phyloP scores from a whole-genome alignment of 768 basidiomycete species.

The Boletellus emodensis region DNA sequence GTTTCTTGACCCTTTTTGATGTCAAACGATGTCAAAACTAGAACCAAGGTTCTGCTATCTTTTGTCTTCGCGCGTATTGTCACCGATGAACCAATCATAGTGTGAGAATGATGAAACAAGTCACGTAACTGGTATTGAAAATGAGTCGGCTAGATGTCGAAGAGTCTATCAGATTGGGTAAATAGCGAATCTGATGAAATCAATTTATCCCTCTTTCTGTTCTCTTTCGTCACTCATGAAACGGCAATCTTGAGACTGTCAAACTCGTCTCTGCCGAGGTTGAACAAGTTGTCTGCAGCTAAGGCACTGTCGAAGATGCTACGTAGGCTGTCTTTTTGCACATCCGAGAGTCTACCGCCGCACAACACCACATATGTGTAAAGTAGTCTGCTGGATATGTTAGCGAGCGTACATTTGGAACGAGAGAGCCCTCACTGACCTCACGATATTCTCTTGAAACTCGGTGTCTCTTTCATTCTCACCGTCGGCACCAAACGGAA shows the following conservation, averaged over 20 bases:
- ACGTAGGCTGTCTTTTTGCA: conserved; percentile 30
- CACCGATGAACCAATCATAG: conserved; percentile 18
- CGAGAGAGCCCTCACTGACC: conserved; percentile 33
- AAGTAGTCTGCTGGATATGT: conserved; percentile 38
- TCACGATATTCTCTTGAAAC: conserved; percentile 61
- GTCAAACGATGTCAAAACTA: conserved; percentile 6
- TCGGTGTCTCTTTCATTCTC: conserved; percentile 58
- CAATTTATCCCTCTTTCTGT: conserved; percentile 12
- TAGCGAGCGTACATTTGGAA: not conserved
- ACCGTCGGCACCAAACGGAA: conserved; percentile 66
- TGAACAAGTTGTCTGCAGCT: conserved; percentile 21
- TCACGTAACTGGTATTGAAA: conserved; percentile 26
- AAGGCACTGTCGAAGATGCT: conserved; percentile 23
- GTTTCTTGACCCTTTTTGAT: conserved; percentile 16
- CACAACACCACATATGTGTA: conserved; percentile 49
- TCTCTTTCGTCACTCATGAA: conserved; percentile 18
- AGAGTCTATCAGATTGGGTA: conserved; percentile 12
- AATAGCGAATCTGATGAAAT: conserved; percentile 9
- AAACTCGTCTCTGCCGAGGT: conserved; percentile 28
- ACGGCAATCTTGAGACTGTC: conserved; percentile 18
- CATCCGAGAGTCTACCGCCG: conserved; percentile 28
- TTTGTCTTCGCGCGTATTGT: conserved; percentile 7
- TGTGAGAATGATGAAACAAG: conserved; percentile 10
- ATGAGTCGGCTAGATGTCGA: conserved; percentile 26
- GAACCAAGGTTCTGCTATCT: conserved; percentile 14